Base-by-base conservation (phyloP, 345 rosid genomes). In the Carallia pectinifolia region DNA sequence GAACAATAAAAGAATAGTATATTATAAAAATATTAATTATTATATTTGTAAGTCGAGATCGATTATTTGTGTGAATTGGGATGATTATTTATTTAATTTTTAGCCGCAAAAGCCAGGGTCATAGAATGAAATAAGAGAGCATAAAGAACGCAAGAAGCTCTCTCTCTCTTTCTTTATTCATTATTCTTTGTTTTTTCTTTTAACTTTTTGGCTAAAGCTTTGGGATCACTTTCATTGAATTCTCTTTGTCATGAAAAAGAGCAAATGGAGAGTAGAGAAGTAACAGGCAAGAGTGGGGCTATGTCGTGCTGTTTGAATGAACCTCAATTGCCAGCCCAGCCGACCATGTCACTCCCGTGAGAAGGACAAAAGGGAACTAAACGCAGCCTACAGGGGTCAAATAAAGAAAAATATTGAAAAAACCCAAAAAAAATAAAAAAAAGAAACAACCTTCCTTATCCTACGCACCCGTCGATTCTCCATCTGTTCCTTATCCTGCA, bases 341-440 rank as follows among this genome's bases (percentile, higher is more conserved):
- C 67, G 82, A 82, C 85, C 83, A 84, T 78, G 90, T 82, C 86
- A 84, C 69, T 79, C 85, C 80, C 85, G 76, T 85, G 93, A 87
- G 80, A 81, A 79, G 73, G 90, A 86, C 84, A 61, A 71, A 82
- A 76, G 78, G 73, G 81, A 61, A 70, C 74, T 59, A 37, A 23
- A 2, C 4, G 4, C 34, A 33, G 34, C 2, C 34, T 33, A 33
- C 37, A 40, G 6, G 29, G 15, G 2, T 1, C 3, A 60, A 60
- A 47, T 1, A 29, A 27, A 44, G 27, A 44, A 29, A 38, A 7
- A 29, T 8, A 27, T 6, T 17, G 7, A 19, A 56, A 72, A 27
- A 50, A 38, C 30, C 18, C 15, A 52, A 50, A 33, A 60, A 0
- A 23, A 23, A 6, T 2, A 34, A 2, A 27, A 17, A 55, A 39